Base-by-base conservation (phyloP, 257 asterid genomes). In the Solanum medicagineum region DNA sequence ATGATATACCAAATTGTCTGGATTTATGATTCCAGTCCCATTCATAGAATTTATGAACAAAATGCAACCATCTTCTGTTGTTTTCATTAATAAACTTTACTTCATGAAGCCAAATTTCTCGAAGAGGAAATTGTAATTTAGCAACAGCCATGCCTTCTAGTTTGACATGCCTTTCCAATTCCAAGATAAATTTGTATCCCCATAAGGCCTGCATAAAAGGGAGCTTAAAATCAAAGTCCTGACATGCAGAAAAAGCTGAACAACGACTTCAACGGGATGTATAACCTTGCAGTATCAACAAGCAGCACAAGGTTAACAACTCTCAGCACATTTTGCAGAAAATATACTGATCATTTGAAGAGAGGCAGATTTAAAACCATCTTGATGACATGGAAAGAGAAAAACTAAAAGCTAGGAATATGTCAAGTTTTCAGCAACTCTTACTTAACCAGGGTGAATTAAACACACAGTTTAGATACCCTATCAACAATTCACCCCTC, bases 151-250 rank as follows among this genome's bases (percentile, higher is more conserved):
- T 15, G 47, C 79, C 75, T 57, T 60, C 70, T 81, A 77, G 81
- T 65, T 79, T 59, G 87, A 17, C 73, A 80, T 66, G 77, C 80
- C 84, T 40, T 85, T 85, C 87, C 87, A 77, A 68, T 85, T 85
- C 87, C 80, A 59, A 17, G 80, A 45, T 85, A 85, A 10, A 54
- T 75, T 85, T 85, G 87, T 77, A 42, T 85, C 87, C 49, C 87
- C 87, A 77, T 85, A 85, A 47, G 84, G 75, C 85, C 85, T 86
- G 60, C 83, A 81, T 54, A 68, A 51, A 81, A 55, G 82, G 45
- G 24, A 75, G 82, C 62, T 75, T 55, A 75, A 55, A 77, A 51
- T 77, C 63, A 75, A 51, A 51, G 82, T 51, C 62, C 44, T 7
- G 81, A 75, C 44, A 47, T 45, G 57, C 57, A 45, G 57, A 73